phyloP scores from a whole-genome alignment of 805 yeast species.

The Starmerella floricola region DNA sequence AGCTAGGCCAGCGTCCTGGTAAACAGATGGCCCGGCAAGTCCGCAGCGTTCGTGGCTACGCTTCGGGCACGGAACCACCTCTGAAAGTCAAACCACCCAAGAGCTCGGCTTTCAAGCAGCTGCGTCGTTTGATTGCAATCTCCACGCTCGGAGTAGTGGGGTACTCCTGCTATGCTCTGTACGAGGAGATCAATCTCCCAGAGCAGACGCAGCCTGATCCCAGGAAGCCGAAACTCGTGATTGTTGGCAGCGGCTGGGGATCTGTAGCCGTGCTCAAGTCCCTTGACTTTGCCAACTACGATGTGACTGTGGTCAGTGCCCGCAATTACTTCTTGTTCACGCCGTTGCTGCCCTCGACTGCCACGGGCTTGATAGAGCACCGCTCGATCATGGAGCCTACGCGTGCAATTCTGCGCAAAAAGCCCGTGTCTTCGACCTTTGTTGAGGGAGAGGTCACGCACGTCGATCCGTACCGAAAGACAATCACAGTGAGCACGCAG shows the following conservation, averaged over 20 bases:
- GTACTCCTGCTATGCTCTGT: conserved; percentile 45
- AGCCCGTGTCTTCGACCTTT: conserved; percentile 65
- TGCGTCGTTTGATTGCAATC: conserved; percentile 16
- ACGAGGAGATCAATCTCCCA: conserved; percentile 30
- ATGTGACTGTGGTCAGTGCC: conserved; percentile 83
- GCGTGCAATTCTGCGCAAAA: conserved; percentile 66
- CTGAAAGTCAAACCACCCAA: background rate
- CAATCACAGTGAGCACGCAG: conserved; percentile 41
- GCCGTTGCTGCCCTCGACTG: conserved; percentile 88
- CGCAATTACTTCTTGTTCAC: conserved; percentile 92
- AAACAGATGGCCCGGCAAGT: too few relatives aligned
- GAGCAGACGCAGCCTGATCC: conserved; percentile 38
- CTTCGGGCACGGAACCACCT: too few relatives aligned
- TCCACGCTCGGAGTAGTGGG: conserved; percentile 35
- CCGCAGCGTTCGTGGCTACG: too few relatives aligned
- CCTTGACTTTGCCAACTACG: conserved; percentile 74
- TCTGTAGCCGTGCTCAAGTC: conserved; percentile 72
- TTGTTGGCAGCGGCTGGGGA: conserved; percentile 81
- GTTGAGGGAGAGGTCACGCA: conserved; percentile 84
- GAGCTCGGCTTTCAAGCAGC: conserved; percentile 11
- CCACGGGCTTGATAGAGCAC: conserved; percentile 80
- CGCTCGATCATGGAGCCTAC: conserved; percentile 93
- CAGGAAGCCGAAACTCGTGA: conserved; percentile 61
- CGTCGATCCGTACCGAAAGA: conserved; percentile 61
- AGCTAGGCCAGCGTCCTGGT: background rate